These are phyloP conservation scores for Aspergillus kassunensis DNA, from an alignment of 495 filamentous ascomycete genomes.

Conservation along the genomic window DNA sequence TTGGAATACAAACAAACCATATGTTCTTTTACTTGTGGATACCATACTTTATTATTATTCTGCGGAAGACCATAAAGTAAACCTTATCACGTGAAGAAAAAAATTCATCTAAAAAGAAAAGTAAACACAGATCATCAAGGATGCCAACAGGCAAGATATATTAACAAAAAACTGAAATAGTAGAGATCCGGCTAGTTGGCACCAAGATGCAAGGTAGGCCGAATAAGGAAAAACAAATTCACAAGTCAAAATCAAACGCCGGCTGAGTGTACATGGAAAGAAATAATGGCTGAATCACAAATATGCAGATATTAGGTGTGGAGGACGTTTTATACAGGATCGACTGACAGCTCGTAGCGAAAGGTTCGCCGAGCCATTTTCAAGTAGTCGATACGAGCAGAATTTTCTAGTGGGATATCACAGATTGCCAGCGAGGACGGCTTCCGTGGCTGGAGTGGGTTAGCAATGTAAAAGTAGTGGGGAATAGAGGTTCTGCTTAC, in stretches of 20 bases:
- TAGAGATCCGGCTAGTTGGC: neutral
- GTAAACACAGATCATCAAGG: neutral
- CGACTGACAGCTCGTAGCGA: no score
- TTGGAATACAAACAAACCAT: no score
- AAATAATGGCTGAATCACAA: neutral
- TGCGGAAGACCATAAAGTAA: no score
- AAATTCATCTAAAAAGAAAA: no score
- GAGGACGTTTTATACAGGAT: neutral
- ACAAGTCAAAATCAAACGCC: neutral
- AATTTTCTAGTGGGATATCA: neutral
- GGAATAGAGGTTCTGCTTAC: constrained; percentile 46
- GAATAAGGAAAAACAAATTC: neutral
- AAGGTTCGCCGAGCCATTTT: neutral
- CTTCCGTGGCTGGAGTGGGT: constrained; percentile 59
- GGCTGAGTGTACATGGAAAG: neutral
- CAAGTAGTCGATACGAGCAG: neutral
- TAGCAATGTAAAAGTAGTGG: constrained; percentile 10
- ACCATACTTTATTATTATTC: no score
- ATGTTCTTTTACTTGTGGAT: no score
- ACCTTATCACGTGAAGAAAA: no score
- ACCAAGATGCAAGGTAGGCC: neutral
- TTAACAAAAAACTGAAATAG: neutral
- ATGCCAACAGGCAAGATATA: neutral
- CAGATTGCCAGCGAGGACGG: constrained; percentile 56
- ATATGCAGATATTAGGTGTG: neutral